Percentiles rank a stretch among this genome's conserved stretches.
Conservation (phyloP, 2,329 filamentous ascomycete genomes). For the Cercospora sp. region DNA sequence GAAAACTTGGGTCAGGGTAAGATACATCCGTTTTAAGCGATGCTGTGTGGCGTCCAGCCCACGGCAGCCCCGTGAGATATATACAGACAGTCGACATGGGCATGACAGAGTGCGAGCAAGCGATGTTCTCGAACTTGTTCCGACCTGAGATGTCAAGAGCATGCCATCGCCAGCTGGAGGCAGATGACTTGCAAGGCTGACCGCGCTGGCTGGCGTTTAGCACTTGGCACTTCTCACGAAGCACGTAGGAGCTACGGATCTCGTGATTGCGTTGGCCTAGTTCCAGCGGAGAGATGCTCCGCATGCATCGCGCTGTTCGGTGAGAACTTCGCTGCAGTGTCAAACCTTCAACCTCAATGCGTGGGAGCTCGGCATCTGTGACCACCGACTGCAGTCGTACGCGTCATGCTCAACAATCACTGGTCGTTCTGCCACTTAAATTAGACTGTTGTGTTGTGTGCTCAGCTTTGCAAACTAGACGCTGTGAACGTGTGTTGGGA, state of each 20-base stretch:
- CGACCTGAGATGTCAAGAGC: neutral
- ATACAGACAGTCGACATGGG: neutral
- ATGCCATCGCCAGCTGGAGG: neutral
- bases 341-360: neutral
- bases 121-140: neutral
- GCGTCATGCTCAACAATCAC: neutral
- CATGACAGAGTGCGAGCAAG: neutral
- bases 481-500: neutral
- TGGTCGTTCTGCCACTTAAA: neutral
- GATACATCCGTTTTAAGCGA: neutral
- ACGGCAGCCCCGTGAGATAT: conserved; percentile 4
- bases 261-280: neutral
- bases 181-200: neutral
- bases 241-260: neutral
- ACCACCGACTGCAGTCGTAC: neutral
- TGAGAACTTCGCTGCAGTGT: neutral
- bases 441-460: neutral
- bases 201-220: neutral
- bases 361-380: neutral
- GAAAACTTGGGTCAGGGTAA: neutral
- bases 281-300: neutral
- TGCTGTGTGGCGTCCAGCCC: conserved; percentile 1
- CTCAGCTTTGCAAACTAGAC: neutral
- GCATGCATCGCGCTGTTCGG: neutral
- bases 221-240: neutral